Conservation (phyloP, 352 stramenopile genomes). For the Phytophthora sansomeana region DNA sequence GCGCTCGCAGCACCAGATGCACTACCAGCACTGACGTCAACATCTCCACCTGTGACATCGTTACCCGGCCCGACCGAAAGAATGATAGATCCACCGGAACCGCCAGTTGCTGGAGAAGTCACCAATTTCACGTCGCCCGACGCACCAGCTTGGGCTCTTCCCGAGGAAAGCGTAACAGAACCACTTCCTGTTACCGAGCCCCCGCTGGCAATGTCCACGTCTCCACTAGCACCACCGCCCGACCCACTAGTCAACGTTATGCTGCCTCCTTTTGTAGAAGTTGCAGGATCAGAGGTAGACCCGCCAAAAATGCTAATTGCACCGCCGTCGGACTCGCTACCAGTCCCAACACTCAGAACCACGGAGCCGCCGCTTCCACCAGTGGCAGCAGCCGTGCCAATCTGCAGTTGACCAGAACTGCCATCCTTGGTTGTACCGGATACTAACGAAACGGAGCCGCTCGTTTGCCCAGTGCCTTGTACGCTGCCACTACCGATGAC, state of each 20-base stretch:
- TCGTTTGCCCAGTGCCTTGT: no score
- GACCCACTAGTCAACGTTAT: no score
- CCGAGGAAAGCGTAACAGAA: conserved; percentile 31
- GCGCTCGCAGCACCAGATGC: conserved; percentile 18
- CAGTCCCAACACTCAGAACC: no score
- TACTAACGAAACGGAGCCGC: no score
- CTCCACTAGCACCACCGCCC: no score
- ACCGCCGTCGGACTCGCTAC: no score
- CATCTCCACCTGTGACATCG: conserved; percentile 13
- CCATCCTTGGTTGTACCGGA: conserved; percentile 23
- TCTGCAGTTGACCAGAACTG: conserved; percentile 31
- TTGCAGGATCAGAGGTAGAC: no score
- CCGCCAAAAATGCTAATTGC: no score
- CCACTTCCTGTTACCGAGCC: conserved; percentile 27
- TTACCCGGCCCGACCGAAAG: conserved; percentile 29
- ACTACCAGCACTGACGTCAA: conserved; percentile 30
- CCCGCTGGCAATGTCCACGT: conserved; percentile 35
- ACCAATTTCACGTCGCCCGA: conserved; percentile 36
- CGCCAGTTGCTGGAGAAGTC: conserved; percentile 27
- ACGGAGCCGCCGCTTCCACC: no score
- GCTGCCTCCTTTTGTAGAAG: no score
- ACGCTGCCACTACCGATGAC: no score
- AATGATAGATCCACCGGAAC: conserved; percentile 33
- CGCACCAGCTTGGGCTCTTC: conserved; percentile 22
- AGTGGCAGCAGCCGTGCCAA: no score